A percentile compares a stretch with the other conserved stretches of the same genome.
These are phyloP conservation scores for Boletus rufocinnamomeus DNA, from an alignment of 768 basidiomycete species.

Conservation along the genomic window DNA sequence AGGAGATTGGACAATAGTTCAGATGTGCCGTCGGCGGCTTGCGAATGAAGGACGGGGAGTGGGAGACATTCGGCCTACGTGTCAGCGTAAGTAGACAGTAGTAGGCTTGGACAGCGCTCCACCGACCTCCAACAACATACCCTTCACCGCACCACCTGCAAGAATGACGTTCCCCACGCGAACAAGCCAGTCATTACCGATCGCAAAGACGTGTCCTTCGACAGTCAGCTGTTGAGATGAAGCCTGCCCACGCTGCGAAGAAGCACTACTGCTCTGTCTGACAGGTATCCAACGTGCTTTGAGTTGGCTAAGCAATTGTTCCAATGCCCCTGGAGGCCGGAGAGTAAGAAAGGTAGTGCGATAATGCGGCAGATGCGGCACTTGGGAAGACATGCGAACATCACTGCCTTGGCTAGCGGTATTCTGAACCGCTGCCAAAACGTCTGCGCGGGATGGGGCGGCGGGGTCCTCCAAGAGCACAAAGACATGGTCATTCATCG, in stretches of 20 bases:
- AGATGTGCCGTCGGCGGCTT: constrained; percentile 65
- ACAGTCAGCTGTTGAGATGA: constrained; percentile 66
- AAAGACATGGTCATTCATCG: constrained; percentile 80
- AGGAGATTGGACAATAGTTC: constrained; percentile 75
- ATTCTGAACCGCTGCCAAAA: constrained; percentile 40
- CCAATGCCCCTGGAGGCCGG: constrained; percentile 70
- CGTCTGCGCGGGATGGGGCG: constrained; percentile 67
- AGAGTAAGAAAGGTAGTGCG: constrained; percentile 78
- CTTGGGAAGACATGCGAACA: constrained; percentile 18
- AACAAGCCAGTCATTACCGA: constrained; percentile 82
- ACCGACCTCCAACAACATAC: constrained; percentile 81
- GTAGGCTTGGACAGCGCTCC: not conserved
- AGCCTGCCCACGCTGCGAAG: constrained; percentile 48
- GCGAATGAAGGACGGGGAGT: constrained; percentile 65
- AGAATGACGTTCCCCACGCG: constrained; percentile 77
- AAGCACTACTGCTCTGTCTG: constrained; percentile 46
- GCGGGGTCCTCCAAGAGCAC: constrained; percentile 76
- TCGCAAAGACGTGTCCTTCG: constrained; percentile 72
- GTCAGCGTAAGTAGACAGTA: constrained; percentile 1
- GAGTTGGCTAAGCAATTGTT: constrained; percentile 71
- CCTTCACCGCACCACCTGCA: constrained; percentile 72
- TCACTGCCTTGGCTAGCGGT: constrained; percentile 35
- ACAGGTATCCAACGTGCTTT: constrained; percentile 77
- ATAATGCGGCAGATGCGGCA: constrained; percentile 52
- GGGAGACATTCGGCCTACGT: constrained; percentile 83